Conservation (phyloP, 164 flowering plant species). For the Piper longum region DNA sequence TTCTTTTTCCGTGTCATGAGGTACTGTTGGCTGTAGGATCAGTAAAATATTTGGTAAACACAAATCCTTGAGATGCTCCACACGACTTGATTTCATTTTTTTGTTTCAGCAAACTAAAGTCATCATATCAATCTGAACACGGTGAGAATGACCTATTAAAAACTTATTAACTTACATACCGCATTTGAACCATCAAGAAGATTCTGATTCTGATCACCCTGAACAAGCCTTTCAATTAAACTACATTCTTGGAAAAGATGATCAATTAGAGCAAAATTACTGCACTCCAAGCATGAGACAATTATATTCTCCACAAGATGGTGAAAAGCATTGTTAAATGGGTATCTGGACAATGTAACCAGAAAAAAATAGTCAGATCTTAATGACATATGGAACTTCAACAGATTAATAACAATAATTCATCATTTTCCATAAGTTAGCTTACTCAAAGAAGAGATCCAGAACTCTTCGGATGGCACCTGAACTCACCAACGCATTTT, state of each 20-base stretch:
- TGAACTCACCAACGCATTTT: slow-evolving; percentile 53
- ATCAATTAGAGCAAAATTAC: slow-evolving; percentile 32
- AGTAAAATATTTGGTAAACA: background rate
- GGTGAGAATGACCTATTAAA: background rate
- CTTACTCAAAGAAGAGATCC: slow-evolving; percentile 85
- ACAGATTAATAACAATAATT: background rate
- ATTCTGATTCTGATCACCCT: slow-evolving; percentile 38
- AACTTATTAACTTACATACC: slow-evolving; percentile 25
- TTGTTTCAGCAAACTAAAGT: background rate
- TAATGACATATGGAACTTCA: background rate
- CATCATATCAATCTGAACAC: background rate
- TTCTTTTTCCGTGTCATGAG: slow-evolving; percentile 43
- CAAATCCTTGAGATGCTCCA: background rate
- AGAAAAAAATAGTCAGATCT: background rate
- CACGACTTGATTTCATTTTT: background rate
- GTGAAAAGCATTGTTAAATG: slow-evolving; percentile 80
- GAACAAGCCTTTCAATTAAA: slow-evolving; percentile 52
- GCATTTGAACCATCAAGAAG: slow-evolving; percentile 32
- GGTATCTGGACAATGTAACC: slow-evolving; percentile 42
- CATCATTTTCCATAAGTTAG: background rate
- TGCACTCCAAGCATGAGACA: slow-evolving; percentile 78
- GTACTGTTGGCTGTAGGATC: slow-evolving; percentile 59
- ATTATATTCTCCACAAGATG: slow-evolving; percentile 88
- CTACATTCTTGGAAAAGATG: slow-evolving; percentile 71
- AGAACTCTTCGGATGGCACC: slow-evolving; percentile 61